Evolutionary conservation across 2,329 filamentous ascomycete genomes (phyloP).

Genomic region (Xylaria sp.): DNA sequence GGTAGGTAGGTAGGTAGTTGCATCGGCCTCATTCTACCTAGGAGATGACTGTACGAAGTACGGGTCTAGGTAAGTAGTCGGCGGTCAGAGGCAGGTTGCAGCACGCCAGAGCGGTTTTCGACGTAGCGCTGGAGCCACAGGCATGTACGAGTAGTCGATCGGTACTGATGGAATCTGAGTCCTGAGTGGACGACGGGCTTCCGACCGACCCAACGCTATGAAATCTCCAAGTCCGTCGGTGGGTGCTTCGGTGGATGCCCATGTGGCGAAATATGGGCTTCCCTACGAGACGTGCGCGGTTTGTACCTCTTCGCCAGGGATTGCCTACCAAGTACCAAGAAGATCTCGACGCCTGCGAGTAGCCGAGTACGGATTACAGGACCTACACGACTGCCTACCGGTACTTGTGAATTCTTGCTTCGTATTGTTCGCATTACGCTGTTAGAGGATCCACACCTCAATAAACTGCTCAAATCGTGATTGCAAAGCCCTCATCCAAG

Average conservation of each 20-base stretch:
- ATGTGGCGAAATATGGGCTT: background rate
- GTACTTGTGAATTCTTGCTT: background rate
- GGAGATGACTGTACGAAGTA: background rate
- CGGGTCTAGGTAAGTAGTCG: background rate
- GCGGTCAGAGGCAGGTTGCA: background rate
- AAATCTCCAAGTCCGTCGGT: background rate
- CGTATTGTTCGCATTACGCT: background rate
- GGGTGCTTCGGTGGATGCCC: background rate
- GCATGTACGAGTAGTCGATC: background rate
- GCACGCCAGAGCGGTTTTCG: background rate
- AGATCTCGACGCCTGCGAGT: too few relatives aligned
- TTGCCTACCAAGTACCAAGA: too few relatives aligned
- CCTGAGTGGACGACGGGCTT: background rate
- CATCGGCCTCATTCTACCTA: background rate
- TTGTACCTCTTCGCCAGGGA: too few relatives aligned
- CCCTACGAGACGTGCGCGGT: background rate
- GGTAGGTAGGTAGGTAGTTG: background rate
- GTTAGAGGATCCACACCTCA: background rate
- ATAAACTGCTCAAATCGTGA: background rate
- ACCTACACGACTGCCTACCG: too few relatives aligned
- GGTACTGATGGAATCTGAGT: background rate
- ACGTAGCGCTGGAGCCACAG: background rate
- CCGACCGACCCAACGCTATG: background rate
- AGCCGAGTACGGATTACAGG: too few relatives aligned
- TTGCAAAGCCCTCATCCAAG: background rate